A percentile compares a stretch with the other conserved stretches of the same genome.
phyloP scores from a whole-genome alignment of 2,329 filamentous ascomycete species.

The Rutstroemia sp. region DNA sequence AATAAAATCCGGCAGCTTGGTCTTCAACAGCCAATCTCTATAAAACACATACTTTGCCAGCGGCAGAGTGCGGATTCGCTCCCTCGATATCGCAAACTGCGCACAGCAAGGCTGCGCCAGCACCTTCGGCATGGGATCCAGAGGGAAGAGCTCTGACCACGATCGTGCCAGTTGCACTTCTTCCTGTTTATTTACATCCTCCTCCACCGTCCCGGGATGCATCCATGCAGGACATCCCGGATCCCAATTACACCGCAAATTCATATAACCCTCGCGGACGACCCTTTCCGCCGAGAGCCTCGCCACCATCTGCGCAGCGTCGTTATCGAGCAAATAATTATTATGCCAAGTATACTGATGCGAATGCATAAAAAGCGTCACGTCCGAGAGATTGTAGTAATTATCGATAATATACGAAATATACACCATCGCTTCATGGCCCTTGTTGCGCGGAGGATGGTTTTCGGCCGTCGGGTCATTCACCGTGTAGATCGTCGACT shows the following conservation, averaged over 20 bases:
- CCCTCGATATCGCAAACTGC: conserved; percentile 54
- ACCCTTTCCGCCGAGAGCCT: conserved; percentile 30
- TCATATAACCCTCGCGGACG: conserved; percentile 49
- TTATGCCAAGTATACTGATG: conserved; percentile 39
- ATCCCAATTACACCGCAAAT: conserved; percentile 52
- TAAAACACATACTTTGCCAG: conserved; percentile 47
- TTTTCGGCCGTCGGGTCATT: conserved; percentile 29
- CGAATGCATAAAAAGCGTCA: conserved; percentile 32
- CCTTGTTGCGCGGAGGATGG: conserved; percentile 41
- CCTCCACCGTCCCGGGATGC: conserved; percentile 26
- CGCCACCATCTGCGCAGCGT: conserved; percentile 29
- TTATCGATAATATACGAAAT: conserved; percentile 55
- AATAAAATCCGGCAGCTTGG: conserved; percentile 44
- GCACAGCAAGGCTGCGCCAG: conserved; percentile 54
- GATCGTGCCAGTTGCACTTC: conserved; percentile 23
- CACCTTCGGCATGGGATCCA: conserved; percentile 34
- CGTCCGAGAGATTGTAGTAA: conserved; percentile 43
- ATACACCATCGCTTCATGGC: conserved; percentile 25
- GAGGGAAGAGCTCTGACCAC: conserved; percentile 29
- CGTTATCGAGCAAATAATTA: conserved; percentile 20
- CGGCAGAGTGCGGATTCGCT: conserved; percentile 42
- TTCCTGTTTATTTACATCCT: conserved; percentile 3
- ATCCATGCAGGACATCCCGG: conserved; percentile 48
- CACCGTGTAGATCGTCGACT: conserved; percentile 19
- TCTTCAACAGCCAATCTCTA: conserved; percentile 53